phyloP scores from a whole-genome alignment of 768 basidiomycete genomes.

The Clitopilus passeckerianus region DNA sequence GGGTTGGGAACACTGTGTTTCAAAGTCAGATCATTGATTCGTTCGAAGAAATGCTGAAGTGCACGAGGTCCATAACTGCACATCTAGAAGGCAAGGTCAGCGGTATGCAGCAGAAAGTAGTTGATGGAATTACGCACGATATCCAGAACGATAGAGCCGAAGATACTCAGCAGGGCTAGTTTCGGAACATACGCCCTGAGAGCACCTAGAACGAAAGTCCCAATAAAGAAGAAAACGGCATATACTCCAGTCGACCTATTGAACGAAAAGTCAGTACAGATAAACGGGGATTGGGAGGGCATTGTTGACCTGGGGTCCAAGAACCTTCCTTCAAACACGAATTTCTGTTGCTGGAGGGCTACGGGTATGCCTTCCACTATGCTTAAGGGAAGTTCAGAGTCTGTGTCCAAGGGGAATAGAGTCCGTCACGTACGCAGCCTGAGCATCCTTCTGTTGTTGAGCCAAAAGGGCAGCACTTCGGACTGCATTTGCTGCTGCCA shows the following conservation, averaged over 20 bases:
- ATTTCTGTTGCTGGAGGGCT: slow-evolving; percentile 24
- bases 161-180: slow-evolving; percentile 33
- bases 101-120: neutral
- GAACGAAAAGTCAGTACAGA: neutral
- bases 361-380: slow-evolving; percentile 20
- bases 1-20: slow-evolving; percentile 28
- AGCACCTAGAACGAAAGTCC: slow-evolving; percentile 32
- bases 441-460: slow-evolving; percentile 24
- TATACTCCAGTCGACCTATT: slow-evolving; percentile 35
- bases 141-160: slow-evolving; percentile 39
- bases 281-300: slow-evolving; percentile 36
- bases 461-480: slow-evolving; percentile 29
- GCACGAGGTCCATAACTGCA: slow-evolving; percentile 32
- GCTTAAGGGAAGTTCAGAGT: slow-evolving; percentile 4
- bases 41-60: neutral
- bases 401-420: neutral
- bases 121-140: slow-evolving; percentile 17
- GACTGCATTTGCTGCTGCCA: slow-evolving; percentile 33
- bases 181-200: slow-evolving; percentile 35
- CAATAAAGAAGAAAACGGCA: slow-evolving; percentile 38
- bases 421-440: slow-evolving; percentile 26
- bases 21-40: neutral
- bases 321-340: slow-evolving; percentile 32
- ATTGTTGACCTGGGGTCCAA: slow-evolving; percentile 35
- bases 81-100: slow-evolving; percentile 18